These are phyloP conservation scores for Vaccinium myrtillus DNA, from an alignment of 148 eudicot species.

Conservation along the genomic window DNA sequence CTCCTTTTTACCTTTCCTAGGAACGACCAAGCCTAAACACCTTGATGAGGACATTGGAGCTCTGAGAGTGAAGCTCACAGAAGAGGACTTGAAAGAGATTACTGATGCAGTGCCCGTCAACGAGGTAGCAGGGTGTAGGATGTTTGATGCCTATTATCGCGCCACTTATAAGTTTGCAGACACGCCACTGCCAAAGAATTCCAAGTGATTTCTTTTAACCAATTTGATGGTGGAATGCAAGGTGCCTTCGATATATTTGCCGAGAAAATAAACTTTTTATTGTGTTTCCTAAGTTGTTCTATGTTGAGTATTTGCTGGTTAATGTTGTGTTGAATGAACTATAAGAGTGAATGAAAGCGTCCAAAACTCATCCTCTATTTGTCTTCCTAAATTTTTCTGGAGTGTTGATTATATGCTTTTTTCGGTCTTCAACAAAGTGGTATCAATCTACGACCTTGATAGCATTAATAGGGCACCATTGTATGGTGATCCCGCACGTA, in stretches of 20 bases:
- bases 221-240: neutral
- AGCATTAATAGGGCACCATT: neutral
- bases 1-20: constrained; percentile 11
- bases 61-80: constrained; percentile 35
- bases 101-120: constrained; percentile 40
- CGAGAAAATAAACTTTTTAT: neutral
- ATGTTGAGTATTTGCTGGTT: neutral
- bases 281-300: neutral
- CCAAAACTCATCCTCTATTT: neutral
- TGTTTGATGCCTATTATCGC: constrained; percentile 1
- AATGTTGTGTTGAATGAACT: neutral
- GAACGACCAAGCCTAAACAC: constrained; percentile 47
- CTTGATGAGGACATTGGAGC: constrained; percentile 42
- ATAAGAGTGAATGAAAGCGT: neutral
- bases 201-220: neutral
- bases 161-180: constrained; percentile 20
- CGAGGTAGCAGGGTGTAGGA: constrained; percentile 30
- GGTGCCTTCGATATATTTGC: neutral
- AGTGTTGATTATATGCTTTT: neutral
- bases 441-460: neutral
- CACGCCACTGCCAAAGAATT: constrained; percentile 17
- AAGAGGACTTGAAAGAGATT: constrained; percentile 41
- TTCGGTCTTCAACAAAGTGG: neutral
- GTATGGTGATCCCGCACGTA: neutral
- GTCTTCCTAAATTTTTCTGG: neutral